These are phyloP conservation scores for Whalleya microplaca DNA, from an alignment of 2,329 filamentous ascomycete species.

Conservation along the genomic window DNA sequence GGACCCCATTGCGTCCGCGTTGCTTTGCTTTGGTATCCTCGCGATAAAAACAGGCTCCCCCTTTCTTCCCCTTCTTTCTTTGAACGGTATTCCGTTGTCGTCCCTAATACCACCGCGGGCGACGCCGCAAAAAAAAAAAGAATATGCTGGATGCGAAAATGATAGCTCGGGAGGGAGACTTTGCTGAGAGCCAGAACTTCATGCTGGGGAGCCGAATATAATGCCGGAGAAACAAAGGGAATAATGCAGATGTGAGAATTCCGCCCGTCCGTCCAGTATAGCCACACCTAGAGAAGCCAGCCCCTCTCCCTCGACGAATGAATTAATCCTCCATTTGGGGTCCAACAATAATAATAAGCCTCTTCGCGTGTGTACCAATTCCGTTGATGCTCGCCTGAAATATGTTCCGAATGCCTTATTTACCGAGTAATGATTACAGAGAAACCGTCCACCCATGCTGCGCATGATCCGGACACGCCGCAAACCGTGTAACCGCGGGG, in stretches of 20 bases:
- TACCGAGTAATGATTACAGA: conserved; percentile 76
- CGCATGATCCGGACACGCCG: conserved; percentile 83
- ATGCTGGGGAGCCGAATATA: conserved; percentile 15
- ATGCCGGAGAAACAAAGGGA: conserved; percentile 19
- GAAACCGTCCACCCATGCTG: conserved; percentile 82
- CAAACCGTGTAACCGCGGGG: conserved; percentile 88
- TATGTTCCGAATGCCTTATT: conserved; percentile 29
- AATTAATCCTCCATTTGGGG: conserved; percentile 4
- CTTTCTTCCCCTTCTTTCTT: too few relatives aligned
- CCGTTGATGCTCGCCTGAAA: neutral
- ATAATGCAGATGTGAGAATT: conserved; percentile 22
- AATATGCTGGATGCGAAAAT: conserved; percentile 21
- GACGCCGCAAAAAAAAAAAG: too few relatives aligned
- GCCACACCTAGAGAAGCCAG: neutral
- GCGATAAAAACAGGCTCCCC: too few relatives aligned
- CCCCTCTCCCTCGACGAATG: too few relatives aligned
- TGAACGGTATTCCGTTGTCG: too few relatives aligned
- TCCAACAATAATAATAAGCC: neutral
- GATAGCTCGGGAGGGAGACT: too few relatives aligned
- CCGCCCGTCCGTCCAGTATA: conserved; percentile 9
- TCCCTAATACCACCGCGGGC: too few relatives aligned
- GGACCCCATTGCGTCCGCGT: too few relatives aligned
- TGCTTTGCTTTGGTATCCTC: too few relatives aligned
- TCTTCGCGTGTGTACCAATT: neutral
- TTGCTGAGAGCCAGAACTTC: neutral